A percentile compares a stretch with the other conserved stretches of the same genome.
phyloP scores from a whole-genome alignment of 345 rosid species.

The Mallotus nudiflorus region DNA sequence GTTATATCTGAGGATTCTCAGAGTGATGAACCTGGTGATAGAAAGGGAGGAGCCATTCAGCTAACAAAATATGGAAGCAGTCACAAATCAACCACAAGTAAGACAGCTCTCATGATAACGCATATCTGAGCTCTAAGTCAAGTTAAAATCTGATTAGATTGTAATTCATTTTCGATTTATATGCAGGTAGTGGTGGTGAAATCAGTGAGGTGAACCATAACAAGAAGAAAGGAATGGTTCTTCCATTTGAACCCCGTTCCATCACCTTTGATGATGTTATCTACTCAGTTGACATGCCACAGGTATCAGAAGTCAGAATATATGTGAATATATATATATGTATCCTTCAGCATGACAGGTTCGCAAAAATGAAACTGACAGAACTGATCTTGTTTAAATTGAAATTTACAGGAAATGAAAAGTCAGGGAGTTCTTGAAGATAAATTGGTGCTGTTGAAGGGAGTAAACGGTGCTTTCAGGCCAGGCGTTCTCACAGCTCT shows the following conservation, averaged over 20 bases:
- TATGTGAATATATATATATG: too few species aligned
- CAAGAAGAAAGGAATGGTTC: conserved; percentile 55
- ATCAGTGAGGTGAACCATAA: conserved; percentile 8
- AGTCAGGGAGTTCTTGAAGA: conserved; percentile 53
- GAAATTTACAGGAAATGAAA: conserved; percentile 46
- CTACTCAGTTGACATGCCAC: conserved; percentile 76
- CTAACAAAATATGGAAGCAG: conserved; percentile 24
- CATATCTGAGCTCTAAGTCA: background rate
- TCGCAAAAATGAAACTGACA: background rate
- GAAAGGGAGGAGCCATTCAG: conserved; percentile 34
- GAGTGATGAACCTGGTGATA: conserved; percentile 18
- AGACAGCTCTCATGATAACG: background rate
- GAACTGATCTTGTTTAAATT: background rate
- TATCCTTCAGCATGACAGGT: background rate
- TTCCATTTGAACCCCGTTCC: conserved; percentile 67
- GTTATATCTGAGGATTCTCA: conserved; percentile 40
- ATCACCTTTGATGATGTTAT: conserved; percentile 53
- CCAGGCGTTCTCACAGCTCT: conserved; percentile 80
- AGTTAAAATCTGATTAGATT: background rate
- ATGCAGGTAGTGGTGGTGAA: conserved; percentile 21
- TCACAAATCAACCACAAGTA: conserved; percentile 27
- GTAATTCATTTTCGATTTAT: background rate
- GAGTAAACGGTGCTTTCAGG: conserved; percentile 75
- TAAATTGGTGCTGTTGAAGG: conserved; percentile 58
- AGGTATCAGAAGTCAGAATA: conserved; percentile 38